These are phyloP conservation scores for Viridothelium virens DNA, from an alignment of 495 filamentous ascomycete genomes.

Conservation along the genomic window DNA sequence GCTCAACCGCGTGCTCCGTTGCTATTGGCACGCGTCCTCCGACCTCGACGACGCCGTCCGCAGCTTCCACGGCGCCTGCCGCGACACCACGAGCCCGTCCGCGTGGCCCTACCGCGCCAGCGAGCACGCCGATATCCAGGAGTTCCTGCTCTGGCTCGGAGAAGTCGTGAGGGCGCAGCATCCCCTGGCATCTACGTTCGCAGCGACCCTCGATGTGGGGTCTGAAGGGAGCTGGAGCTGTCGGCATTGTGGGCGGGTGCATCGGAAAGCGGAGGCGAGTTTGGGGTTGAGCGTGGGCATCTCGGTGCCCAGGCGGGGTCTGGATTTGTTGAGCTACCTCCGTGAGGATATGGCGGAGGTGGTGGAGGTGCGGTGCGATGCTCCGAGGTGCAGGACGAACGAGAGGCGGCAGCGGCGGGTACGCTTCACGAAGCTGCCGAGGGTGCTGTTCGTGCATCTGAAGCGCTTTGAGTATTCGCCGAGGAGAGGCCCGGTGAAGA, in stretches of 20 bases:
- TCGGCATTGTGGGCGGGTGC: not conserved
- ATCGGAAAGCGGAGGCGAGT: not conserved
- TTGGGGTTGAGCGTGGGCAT: not conserved
- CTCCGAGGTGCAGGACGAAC: not conserved
- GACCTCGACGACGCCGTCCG: not conserved
- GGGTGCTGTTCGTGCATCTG: not conserved
- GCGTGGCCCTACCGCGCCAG: not conserved
- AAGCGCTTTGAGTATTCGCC: not conserved
- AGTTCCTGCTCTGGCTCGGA: not conserved
- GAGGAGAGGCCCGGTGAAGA: not conserved
- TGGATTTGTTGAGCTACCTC: slow-evolving; percentile 1
- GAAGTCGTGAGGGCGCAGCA: not conserved
- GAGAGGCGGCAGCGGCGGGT: not conserved
- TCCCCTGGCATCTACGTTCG: not conserved
- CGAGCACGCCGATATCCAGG: slow-evolving; percentile 3
- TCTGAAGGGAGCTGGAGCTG: not conserved
- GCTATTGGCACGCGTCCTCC: not conserved
- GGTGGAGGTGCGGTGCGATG: slow-evolving; percentile 6
- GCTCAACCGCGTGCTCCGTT: not conserved
- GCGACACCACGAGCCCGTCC: not conserved
- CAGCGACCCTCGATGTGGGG: not conserved
- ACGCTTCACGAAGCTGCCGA: not conserved
- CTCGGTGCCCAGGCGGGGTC: not conserved
- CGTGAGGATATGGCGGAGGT: slow-evolving; percentile 2
- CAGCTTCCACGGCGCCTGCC: not conserved